A percentile compares a stretch with the other conserved stretches of the same genome.
Conservation (phyloP, 768 basidiomycete genomes). For the Boletus reticuloceps region DNA sequence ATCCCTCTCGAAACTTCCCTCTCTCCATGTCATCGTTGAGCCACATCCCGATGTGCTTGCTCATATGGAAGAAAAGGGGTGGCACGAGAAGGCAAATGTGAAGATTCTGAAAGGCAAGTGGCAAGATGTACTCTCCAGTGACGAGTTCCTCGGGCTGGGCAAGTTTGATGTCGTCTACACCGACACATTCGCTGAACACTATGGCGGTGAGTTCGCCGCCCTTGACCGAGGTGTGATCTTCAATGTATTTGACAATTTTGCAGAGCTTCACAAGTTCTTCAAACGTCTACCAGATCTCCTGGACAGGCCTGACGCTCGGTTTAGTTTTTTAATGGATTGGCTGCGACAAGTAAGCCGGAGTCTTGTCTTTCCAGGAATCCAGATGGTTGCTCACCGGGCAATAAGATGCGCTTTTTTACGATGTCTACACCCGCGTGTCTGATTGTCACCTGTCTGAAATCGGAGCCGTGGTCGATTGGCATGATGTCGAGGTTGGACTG, state of each 20-base stretch:
- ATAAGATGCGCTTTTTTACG: constrained; percentile 85
- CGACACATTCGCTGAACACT: constrained; percentile 91
- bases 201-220: constrained; percentile 45
- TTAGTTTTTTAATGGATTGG: constrained; percentile 98
- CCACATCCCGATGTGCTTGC: constrained; percentile 90
- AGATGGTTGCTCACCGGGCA: background rate
- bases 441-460: constrained; percentile 83
- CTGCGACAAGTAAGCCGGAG: constrained; percentile 75
- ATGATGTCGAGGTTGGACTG: constrained; percentile 67
- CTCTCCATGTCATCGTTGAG: constrained; percentile 87
- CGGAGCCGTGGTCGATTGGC: constrained; percentile 80
- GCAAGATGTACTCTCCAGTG: constrained; percentile 78
- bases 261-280: constrained; percentile 80
- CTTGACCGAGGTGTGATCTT: background rate
- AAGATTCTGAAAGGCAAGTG: constrained; percentile 86
- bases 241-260: background rate
- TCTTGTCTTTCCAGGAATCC: background rate
- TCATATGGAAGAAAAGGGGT: constrained; percentile 72
- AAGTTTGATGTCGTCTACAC: constrained; percentile 90
- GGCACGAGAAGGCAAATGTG: constrained; percentile 77
- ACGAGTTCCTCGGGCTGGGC: constrained; percentile 56
- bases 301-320: constrained; percentile 67
- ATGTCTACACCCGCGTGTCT: constrained; percentile 83
- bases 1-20: constrained; percentile 52
- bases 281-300: constrained; percentile 75